Base-by-base conservation (phyloP, 768 basidiomycete genomes). In the Pleurotus salmoneostramineus region DNA sequence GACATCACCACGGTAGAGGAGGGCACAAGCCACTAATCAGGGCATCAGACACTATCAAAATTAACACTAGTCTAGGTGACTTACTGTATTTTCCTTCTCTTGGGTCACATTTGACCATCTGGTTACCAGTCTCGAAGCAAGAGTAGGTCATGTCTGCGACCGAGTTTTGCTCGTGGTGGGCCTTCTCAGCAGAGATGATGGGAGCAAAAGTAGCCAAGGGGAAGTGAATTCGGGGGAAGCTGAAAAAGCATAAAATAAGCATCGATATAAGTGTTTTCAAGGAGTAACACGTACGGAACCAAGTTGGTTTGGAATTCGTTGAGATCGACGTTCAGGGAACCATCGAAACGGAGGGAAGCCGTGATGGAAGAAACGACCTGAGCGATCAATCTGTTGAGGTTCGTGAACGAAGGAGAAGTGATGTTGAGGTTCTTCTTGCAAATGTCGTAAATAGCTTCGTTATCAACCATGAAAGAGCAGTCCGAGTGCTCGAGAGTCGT, bases 381-480 rank as follows among this genome's bases (percentile, higher is more conserved):
- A 17, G 97, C 95, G 68, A 98, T 98, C 64, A 99, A 79, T 58
- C 97, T 80, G 79, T 99, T 98, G 60, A 98, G 75, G 81, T 99
- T 98, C 67, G 82, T 79, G 79, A 96, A 93, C 66, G 93, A 89
- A 10, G 97, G 97, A 34, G 83, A 89, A 27, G 79, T 69, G 64
- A 98, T 90, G 65, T 84, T 85, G 58, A 98, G 81, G 71, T 91
- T 95, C 76, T 90, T 88, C 82, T 97, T 95, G 91, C 96, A 98
- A 70, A 98, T 98, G 71, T 98, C 95, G 76, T 96, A 98, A 71
- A 98, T 98, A 55, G 95, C 97, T 75, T 99, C 95, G 71, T 99
- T 99, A 71, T 99, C 97, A 62, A 99, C 97, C 96, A 99, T 98
- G 83, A 99, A 99, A 37, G 97, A 98, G 74, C 97, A 99, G 78